Base-by-base conservation (phyloP, 768 basidiomycete genomes). In the Pleurotus citrinopileatus region DNA sequence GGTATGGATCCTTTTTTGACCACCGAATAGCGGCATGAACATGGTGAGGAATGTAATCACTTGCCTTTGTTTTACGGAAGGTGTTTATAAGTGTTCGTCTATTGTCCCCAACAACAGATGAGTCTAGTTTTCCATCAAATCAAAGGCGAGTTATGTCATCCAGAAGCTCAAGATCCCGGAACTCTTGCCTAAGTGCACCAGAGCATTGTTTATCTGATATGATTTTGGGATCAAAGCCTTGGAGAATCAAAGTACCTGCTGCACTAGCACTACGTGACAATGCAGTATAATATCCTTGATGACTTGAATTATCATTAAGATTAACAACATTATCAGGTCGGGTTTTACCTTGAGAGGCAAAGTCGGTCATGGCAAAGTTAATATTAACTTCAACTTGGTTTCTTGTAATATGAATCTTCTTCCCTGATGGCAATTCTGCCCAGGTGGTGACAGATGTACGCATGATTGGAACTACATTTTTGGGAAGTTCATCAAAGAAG, bases 301-400 rank as follows among this genome's bases (percentile, higher is more conserved):
- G 60, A 9, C 8, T 7, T 13, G 8, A 9, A 6, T 4, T 12
- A 8, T 61, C 53, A 22, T 51, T 54, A 7, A 68, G 36, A 45
- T 70, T 59, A 7, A 70, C 65, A 7, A 64, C 55, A 63, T 70
- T 72, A 2, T 43, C 19, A 17, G 28, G 15, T 5, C 38, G 9
- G n/a, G 38, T 40, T 19, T 40, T 40, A 17, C 38, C 38, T 17
- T 40, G 38, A 13, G 38, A 40, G 6, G 38, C 38, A 40, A 40
- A 71, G 52, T 70, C 68, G 3, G 70, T 70, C 62, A 70, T 70
- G 4, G 65, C 61, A 62, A 69, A 70, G 46, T 67, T 68, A 63
- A 40, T 40, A 17, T 6, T 40, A 1, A 67, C 56, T n/a, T 57
- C 47, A 0, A 67, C 59, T 56, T 68, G 67, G 34, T 36, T 42